Evolutionary conservation across 2,329 filamentous ascomycete species (phyloP).

Genomic region (Microdochium paspali): DNA sequence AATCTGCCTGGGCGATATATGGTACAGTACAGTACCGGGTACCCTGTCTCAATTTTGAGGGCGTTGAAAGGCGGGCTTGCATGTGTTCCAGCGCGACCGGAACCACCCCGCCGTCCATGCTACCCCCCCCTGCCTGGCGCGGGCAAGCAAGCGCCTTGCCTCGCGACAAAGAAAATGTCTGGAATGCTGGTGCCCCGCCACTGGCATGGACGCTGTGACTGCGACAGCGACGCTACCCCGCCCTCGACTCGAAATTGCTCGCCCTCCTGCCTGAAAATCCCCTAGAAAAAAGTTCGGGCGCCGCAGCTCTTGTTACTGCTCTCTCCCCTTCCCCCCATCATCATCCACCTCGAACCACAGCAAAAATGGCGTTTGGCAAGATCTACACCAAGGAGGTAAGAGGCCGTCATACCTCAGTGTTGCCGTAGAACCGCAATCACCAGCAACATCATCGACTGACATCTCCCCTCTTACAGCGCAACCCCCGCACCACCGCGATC

Average conservation of each 20-base stretch:
- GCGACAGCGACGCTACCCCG: conserved; percentile 5
- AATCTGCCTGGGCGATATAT: not conserved
- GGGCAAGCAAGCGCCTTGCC: too few species aligned
- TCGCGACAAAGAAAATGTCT: too few species aligned
- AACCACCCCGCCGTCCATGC: not conserved
- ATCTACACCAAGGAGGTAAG: conserved; percentile 79
- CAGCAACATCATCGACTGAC: conserved; percentile 11
- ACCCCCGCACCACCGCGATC: conserved; percentile 82
- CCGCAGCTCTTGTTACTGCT: conserved; percentile 3
- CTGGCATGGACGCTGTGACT: conserved; percentile 2
- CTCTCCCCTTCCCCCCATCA: conserved; percentile 6
- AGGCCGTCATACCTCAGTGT: conserved; percentile 7
- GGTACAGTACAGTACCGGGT: not conserved
- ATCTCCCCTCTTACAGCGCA: conserved; percentile 49
- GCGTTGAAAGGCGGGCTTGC: too few species aligned
- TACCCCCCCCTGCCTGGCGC: not conserved
- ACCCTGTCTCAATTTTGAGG: not conserved
- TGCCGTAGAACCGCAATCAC: conserved; percentile 9
- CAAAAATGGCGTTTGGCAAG: conserved; percentile 94
- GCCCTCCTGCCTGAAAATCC: conserved; percentile 11
- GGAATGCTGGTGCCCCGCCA: not conserved
- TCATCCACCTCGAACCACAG: conserved; percentile 17
- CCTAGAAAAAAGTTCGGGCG: conserved; percentile 12
- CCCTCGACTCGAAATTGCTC: conserved; percentile 11
- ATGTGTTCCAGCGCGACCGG: too few species aligned